Conservation (phyloP, 2,329 filamentous ascomycete species). For the Nectriaceae sp. region DNA sequence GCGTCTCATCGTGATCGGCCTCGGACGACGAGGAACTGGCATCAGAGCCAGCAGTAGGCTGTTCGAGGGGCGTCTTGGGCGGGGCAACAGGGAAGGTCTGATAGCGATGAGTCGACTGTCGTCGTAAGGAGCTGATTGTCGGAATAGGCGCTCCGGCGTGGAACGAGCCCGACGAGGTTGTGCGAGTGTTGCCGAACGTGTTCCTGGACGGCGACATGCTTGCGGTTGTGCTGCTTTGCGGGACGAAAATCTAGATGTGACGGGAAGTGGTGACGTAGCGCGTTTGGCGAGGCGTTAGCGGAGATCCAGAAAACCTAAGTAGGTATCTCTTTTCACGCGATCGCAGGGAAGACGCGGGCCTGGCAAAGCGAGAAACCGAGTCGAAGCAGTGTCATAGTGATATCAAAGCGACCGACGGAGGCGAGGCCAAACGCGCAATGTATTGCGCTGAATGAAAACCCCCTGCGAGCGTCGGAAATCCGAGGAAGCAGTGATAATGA, state of each 20-base stretch:
- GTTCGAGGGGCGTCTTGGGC: conserved; percentile 64
- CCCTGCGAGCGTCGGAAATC: not conserved
- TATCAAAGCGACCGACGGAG: too few species aligned
- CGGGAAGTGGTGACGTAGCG: not conserved
- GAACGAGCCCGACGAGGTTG: conserved; percentile 48
- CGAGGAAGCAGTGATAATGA: not conserved
- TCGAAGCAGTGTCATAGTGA: not conserved
- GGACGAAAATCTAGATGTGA: not conserved
- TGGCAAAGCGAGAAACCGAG: not conserved
- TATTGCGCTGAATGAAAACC: not conserved
- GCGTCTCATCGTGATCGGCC: conserved; percentile 59
- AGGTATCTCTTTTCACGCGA: too few species aligned
- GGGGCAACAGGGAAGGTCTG: conserved; percentile 80
- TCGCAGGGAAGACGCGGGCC: not conserved
- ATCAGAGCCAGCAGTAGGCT: conserved; percentile 34
- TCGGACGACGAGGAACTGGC: conserved; percentile 30
- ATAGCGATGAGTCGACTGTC: conserved; percentile 61
- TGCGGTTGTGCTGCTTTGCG: not conserved
- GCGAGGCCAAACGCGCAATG: not conserved
- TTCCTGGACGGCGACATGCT: conserved; percentile 22
- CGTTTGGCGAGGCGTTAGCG: not conserved
- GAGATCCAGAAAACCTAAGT: too few species aligned
- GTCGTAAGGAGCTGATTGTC: conserved; percentile 37
- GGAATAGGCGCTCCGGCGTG: conserved; percentile 55
- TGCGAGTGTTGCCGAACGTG: conserved; percentile 18